Base-by-base conservation (phyloP, 1,284 basidiomycete species). In the Cryptococcus jaspeensis region DNA sequence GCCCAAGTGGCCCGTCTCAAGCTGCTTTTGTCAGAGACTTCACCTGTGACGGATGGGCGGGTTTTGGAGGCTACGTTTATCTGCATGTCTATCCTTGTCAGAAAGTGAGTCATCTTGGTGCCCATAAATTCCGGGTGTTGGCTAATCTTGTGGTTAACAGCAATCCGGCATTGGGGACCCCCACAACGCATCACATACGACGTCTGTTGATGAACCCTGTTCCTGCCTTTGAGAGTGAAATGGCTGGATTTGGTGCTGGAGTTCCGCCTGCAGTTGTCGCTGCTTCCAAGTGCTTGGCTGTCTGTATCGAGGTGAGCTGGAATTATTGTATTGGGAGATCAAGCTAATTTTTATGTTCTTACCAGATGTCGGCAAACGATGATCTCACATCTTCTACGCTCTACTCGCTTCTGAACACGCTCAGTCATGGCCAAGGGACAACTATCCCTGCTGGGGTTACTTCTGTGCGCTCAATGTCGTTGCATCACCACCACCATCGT, bases 311-410 rank as follows among this genome's bases (percentile, higher is more conserved):
- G 76, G 89, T 89, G 64, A 36, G 78, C 69, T 9, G 5, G 39
- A 15, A 51, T 44, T 41, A 22, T 5, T 41, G 37, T 35, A 40
- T n/a, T 15, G 28, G 23, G 20, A 36, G 28, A 15, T 13, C 20
- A 20, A 18, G 32, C 36, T 58, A 52, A 57, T 18, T n/a, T 49
- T 4, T 9, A 32, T 32, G 4, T 25, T 22, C 45, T 23, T 56
- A 55, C 49, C 60, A 92, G 89, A 80, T 91, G 54, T 86, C 90
- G 13, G 87, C 89, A 7, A 90, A 90, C 53, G 90, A 95, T 65
- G 92, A 95, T 72, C 84, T 94, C 46, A 84, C 93, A 67, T 88
- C 94, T 82, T 96, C 93, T 2, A 92, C 92, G 64, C 89, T 96
- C 85, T 97, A 98, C 75, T 94, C 92, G 9, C 83, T 98, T 15